phyloP scores from a whole-genome alignment of 225 moss, liverwort and hornwort species.

The Physcomitrium patens region DNA sequence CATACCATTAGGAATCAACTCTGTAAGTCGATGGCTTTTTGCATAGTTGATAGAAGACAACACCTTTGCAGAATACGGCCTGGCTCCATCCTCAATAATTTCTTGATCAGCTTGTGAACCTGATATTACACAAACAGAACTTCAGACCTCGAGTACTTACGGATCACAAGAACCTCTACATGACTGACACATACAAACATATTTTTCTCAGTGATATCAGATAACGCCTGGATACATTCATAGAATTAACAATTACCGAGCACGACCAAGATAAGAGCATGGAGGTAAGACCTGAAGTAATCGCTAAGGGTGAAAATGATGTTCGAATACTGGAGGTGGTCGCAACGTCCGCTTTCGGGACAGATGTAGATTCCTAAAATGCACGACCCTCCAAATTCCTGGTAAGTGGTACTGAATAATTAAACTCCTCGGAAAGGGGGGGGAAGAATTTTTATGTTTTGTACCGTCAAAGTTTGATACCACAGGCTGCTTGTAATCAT shows the following conservation, averaged over 20 bases:
- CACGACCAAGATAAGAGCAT: slow-evolving; percentile 13
- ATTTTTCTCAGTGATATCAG: too few relatives aligned
- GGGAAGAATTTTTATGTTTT: slow-evolving; percentile 42
- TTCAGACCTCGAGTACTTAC: slow-evolving; percentile 10
- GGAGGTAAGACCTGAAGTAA: slow-evolving; percentile 39
- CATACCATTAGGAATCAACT: slow-evolving; percentile 51
- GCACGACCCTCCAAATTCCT: slow-evolving; percentile 8
- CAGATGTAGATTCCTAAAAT: slow-evolving; percentile 35
- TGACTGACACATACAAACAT: background rate
- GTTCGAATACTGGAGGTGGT: slow-evolving; percentile 22
- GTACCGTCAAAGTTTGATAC: slow-evolving; percentile 38
- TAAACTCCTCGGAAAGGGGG: slow-evolving; percentile 54
- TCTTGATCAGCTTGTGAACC: slow-evolving; percentile 31
- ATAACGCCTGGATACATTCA: background rate
- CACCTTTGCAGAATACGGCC: slow-evolving; percentile 50
- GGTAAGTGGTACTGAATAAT: slow-evolving; percentile 29
- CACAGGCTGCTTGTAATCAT: slow-evolving; percentile 49
- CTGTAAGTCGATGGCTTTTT: slow-evolving; percentile 41
- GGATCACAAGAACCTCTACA: background rate
- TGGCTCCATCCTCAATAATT: slow-evolving; percentile 30
- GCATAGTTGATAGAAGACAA: slow-evolving; percentile 60
- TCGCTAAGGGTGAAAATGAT: slow-evolving; percentile 21
- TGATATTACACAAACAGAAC: slow-evolving; percentile 20
- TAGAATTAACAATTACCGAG: background rate
- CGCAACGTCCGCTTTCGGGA: slow-evolving; percentile 22